Evolutionary conservation across 1,139 yeast genomes (phyloP).

Genomic region (Saccharomyces hybrid): DNA sequence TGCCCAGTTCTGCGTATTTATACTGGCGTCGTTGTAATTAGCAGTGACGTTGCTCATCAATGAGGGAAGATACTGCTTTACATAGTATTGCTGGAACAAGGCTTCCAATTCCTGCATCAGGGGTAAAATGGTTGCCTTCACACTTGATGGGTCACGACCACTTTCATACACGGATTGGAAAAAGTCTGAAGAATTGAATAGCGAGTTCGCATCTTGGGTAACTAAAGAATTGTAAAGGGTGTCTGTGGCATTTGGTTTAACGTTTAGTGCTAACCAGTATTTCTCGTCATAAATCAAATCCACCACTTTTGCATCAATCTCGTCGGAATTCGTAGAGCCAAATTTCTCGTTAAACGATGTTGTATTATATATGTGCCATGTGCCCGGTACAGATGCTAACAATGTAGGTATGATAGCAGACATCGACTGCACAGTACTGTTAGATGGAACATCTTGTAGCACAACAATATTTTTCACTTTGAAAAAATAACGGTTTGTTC

Average conservation of each 20-base stretch:
- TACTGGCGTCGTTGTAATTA: neutral
- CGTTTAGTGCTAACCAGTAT: constrained; percentile 48
- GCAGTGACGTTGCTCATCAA: constrained; percentile 14
- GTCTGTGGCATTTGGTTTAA: constrained; percentile 40
- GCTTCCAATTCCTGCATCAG: constrained; percentile 32
- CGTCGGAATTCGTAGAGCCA: constrained; percentile 34
- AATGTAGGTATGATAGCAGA: constrained; percentile 8
- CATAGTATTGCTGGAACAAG: constrained; percentile 30
- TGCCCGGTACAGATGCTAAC: constrained; percentile 14
- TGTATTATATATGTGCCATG: constrained; percentile 29
- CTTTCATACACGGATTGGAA: constrained; percentile 41
- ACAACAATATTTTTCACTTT: constrained; percentile 4
- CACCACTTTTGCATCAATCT: constrained; percentile 35
- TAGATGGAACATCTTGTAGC: constrained; percentile 5
- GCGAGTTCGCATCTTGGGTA: neutral
- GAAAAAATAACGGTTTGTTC: neutral
- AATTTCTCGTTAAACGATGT: constrained; percentile 17
- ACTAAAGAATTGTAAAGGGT: constrained; percentile 16
- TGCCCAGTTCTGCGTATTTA: constrained; percentile 7
- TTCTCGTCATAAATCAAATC: constrained; percentile 41
- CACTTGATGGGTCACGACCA: constrained; percentile 44
- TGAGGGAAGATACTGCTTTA: constrained; percentile 19
- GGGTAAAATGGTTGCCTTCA: constrained; percentile 37
- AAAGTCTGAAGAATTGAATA: constrained; percentile 17
- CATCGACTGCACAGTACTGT: neutral